Evolutionary conservation across 192 early-diverging fungal species (phyloP), one percentile per base, ranked within the genome.

Genomic region (Podila minutissima): DNA sequence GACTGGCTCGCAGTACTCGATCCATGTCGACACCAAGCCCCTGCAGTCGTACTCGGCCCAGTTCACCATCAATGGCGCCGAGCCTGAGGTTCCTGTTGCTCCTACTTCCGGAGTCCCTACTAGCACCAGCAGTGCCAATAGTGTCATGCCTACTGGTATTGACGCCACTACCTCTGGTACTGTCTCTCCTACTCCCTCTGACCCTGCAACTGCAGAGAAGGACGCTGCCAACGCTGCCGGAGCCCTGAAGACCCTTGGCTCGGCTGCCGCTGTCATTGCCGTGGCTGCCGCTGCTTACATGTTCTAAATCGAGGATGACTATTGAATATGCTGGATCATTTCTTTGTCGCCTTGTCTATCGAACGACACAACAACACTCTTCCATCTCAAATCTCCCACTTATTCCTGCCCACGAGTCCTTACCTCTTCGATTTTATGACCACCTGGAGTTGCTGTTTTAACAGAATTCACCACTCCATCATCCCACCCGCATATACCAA

Each of bases 31-130:
- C 4, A 69, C 67, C 13, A 38, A 59, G n/a, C 67, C 67, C 35
- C 10, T 60, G n/a, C 67, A 69, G 38, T 69, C 67, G 13, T 69
- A 69, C 67, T 69, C 67, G 3, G 58, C 67, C 9, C 67, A 69
- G 58, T 69, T 69, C 28, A 69, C 38, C 3, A 60, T 69, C 67
- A 57, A 67, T 2, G 66, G 66, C 5, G 51, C 32, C 29, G 53
- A 19, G n/a, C 35, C 64, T 26, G 24, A 55, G 20, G 53, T 26
- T 5, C 15, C 41, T 46, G 41, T 46, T 46, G 15, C 3, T 41
- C 62, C 62, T 59, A 31, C 61, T 66, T 5, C 64, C 0, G 10
- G 46, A 31, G 26, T 38, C 11, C 29, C 29, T 12, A 5, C 66
- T 11, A 58, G 50, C 10, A 35, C 22, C 7, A 35, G 15, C 15